Conservation (phyloP, 129 eudicot genomes). For the Saussurea involucrata region DNA sequence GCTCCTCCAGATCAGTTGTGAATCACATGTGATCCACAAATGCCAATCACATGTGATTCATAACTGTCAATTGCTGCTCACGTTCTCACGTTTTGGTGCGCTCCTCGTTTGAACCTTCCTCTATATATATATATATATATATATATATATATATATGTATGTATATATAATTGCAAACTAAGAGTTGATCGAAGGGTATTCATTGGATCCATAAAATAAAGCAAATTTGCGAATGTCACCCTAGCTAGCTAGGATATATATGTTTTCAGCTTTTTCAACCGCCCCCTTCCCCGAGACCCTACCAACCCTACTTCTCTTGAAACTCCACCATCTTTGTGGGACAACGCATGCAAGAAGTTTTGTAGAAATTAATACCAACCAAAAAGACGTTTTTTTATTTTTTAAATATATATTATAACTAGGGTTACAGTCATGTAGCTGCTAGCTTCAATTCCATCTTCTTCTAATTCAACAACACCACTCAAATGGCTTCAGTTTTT, state of each 20-base stretch:
- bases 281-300: conserved; percentile 8
- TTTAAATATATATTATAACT: not conserved
- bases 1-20: too few species aligned
- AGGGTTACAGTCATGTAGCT: conserved; percentile 18
- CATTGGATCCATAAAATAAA: conserved; percentile 25
- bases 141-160: too few species aligned
- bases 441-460: not conserved
- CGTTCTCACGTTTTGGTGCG: too few species aligned
- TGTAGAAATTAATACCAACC: conserved; percentile 1
- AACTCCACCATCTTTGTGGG: not conserved
- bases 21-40: too few species aligned
- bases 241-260: not conserved
- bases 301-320: not conserved
- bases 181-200: not conserved
- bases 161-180: not conserved
- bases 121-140: too few species aligned
- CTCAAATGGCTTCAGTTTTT: not conserved
- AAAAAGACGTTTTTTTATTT: not conserved
- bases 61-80: too few species aligned
- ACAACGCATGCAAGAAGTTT: conserved; percentile 26
- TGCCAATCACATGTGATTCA: too few species aligned
- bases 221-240: conserved; percentile 6
- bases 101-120: too few species aligned
- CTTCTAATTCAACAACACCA: not conserved
- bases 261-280: conserved; percentile 27